Percentiles rank a stretch among this genome's conserved stretches.
phyloP scores from a whole-genome alignment of 169 alveolate species.

The Cystoisospora suis region DNA sequence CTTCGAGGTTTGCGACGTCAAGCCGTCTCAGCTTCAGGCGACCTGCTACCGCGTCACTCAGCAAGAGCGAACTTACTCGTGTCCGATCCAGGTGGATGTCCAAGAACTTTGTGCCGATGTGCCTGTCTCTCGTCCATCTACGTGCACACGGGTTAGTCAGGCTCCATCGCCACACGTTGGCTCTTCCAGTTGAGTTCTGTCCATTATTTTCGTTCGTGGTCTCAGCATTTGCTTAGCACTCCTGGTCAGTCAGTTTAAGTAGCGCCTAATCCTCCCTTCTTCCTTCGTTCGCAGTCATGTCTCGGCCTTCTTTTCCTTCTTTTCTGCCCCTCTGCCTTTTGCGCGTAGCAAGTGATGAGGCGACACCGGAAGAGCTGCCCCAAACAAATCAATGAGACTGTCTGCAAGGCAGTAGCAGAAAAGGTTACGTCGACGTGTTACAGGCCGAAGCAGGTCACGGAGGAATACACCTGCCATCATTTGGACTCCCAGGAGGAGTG shows the following conservation, averaged over 20 bases:
- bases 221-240: no score
- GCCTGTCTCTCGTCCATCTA: conserved; percentile 32
- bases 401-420: conserved; percentile 31
- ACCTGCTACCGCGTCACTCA: neutral
- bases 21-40: neutral
- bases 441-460: conserved; percentile 36
- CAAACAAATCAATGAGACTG: neutral
- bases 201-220: no score
- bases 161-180: no score
- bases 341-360: conserved; percentile 1
- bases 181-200: no score
- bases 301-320: no score
- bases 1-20: conserved; percentile 35
- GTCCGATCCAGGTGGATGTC: conserved; percentile 23
- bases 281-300: no score
- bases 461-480: conserved; percentile 28
- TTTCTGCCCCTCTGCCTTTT: neutral
- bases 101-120: conserved; percentile 32
- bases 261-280: no score
- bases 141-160: conserved; percentile 9
- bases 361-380: neutral
- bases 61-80: conserved; percentile 1
- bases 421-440: conserved; percentile 12
- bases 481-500: conserved; percentile 25
- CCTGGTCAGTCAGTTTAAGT: no score